Conservation (phyloP, 2,329 filamentous ascomycete genomes). For the Sclerotiophoma versabilis region DNA sequence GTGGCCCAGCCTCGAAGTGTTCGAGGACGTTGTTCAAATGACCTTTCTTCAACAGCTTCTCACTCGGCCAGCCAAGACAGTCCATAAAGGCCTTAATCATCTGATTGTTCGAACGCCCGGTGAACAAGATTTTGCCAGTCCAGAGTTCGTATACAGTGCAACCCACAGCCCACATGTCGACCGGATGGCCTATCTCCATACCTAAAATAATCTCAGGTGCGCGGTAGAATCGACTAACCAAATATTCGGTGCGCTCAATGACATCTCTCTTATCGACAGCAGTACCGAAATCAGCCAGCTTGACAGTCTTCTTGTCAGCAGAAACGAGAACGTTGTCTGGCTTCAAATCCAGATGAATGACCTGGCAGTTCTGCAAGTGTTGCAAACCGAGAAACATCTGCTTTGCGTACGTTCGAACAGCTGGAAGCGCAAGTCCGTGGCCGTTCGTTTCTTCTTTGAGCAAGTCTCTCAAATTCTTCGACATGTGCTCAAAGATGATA, state of each 20-base stretch:
- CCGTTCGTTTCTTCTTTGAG: conserved; percentile 84
- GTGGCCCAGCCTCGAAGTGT: conserved; percentile 61
- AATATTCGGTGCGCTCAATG: conserved; percentile 90
- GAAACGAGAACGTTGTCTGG: conserved; percentile 89
- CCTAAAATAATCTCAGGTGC: conserved; percentile 97
- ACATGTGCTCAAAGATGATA: conserved; percentile 95
- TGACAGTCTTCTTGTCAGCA: conserved; percentile 71
- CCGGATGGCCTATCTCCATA: conserved; percentile 92
- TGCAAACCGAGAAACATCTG: conserved; percentile 92
- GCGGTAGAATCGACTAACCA: conserved; percentile 96
- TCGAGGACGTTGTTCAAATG: conserved; percentile 72
- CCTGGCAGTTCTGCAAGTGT: conserved; percentile 88
- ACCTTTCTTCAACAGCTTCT: conserved; percentile 86
- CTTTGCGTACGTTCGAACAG: conserved; percentile 86
- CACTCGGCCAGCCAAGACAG: conserved; percentile 87
- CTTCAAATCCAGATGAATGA: conserved; percentile 95
- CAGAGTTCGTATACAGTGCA: conserved; percentile 97
- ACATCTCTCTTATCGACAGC: conserved; percentile 84
- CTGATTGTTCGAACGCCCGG: conserved; percentile 94
- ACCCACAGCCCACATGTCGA: conserved; percentile 98
- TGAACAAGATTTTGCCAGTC: conserved; percentile 96
- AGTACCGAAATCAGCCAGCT: conserved; percentile 97
- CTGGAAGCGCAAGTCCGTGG: conserved; percentile 87
- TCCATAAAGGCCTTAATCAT: conserved; percentile 98
- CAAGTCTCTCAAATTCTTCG: conserved; percentile 83